Conservation (phyloP, 495 filamentous ascomycete species). For the Cetradonia linearis region DNA sequence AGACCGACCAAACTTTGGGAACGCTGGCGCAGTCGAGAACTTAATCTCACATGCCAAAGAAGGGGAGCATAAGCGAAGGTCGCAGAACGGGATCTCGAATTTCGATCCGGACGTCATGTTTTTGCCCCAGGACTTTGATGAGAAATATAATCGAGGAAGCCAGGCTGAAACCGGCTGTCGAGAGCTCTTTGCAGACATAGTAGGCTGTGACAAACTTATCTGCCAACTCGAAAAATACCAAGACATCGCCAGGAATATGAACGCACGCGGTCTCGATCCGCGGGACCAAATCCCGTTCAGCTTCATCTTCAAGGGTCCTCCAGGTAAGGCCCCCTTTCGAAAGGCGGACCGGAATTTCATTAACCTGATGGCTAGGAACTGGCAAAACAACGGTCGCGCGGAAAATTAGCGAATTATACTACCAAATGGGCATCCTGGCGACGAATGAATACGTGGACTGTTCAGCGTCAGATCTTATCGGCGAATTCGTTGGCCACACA, state of each 20-base stretch:
- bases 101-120: constrained; percentile 33
- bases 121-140: constrained; percentile 59
- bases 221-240: constrained; percentile 50
- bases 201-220: constrained; percentile 58
- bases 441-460: constrained; percentile 46
- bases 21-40: constrained; percentile 54
- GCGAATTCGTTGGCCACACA: constrained; percentile 44
- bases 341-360: background rate
- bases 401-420: constrained; percentile 64
- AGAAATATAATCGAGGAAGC: constrained; percentile 48
- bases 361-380: constrained; percentile 48
- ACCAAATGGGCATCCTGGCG: constrained; percentile 56
- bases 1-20: constrained; percentile 44
- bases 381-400: constrained; percentile 65
- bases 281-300: constrained; percentile 47
- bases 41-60: constrained; percentile 51
- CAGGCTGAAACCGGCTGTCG: constrained; percentile 41
- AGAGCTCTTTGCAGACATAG: constrained; percentile 52
- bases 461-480: constrained; percentile 53
- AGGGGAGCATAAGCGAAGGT: constrained; percentile 43
- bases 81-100: constrained; percentile 19
- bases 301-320: constrained; percentile 55
- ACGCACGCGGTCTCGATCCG: constrained; percentile 45
- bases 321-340: constrained; percentile 36
- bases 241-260: constrained; percentile 42